Conservation (phyloP, 164 flowering plant genomes). For the Tinospora cordifolia region DNA sequence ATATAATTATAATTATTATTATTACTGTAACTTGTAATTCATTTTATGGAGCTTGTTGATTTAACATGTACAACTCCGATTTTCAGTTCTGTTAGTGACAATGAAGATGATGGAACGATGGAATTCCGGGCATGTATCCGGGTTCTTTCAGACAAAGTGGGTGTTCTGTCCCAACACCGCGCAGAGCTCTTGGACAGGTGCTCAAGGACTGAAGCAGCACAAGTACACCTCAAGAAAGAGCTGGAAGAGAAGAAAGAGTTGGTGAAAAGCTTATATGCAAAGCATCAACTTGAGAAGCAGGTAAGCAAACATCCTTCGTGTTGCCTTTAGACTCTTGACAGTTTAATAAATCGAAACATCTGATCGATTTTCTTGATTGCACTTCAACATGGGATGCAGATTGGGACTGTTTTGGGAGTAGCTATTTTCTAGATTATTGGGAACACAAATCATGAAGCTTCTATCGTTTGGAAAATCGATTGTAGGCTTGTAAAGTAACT, state of each 20-base stretch:
- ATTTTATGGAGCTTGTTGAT: slow-evolving; percentile 4
- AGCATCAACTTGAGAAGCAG: slow-evolving; percentile 96
- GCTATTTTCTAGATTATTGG: background rate
- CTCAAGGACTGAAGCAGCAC: slow-evolving; percentile 58
- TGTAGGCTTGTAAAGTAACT: too few species aligned
- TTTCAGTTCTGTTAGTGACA: slow-evolving; percentile 59
- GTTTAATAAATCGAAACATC: background rate
- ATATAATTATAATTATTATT: background rate
- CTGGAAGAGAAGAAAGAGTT: slow-evolving; percentile 83
- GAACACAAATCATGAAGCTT: background rate
- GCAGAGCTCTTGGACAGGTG: slow-evolving; percentile 63
- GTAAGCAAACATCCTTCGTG: slow-evolving; percentile 22
- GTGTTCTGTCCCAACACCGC: slow-evolving; percentile 59
- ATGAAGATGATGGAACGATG: slow-evolving; percentile 62
- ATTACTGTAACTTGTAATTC: background rate
- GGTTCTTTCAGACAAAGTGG: slow-evolving; percentile 83
- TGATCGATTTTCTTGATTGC: background rate
- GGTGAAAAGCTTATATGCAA: slow-evolving; percentile 58
- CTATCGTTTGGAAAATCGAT: background rate
- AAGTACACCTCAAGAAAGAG: slow-evolving; percentile 60
- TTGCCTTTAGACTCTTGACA: background rate
- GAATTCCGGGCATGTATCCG: slow-evolving; percentile 72
- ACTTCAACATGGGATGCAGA: background rate
- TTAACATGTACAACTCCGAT: background rate
- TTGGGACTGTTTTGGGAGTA: background rate